Conservation (phyloP, 2,329 filamentous ascomycete species). For the Ceratocystis papillata region DNA sequence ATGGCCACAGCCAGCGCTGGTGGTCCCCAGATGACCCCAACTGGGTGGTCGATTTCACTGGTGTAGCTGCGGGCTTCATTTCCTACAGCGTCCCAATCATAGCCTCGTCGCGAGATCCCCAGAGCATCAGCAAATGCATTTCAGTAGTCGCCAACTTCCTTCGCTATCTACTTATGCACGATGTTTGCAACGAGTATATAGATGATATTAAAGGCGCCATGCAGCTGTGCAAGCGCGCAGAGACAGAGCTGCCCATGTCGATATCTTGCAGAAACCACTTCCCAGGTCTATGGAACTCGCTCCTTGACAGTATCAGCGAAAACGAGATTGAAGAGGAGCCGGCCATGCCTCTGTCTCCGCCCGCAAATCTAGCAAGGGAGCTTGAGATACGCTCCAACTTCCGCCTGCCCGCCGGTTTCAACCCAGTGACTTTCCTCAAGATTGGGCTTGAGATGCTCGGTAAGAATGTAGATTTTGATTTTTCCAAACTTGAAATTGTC, state of each 20-base stretch:
- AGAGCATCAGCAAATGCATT: conserved; percentile 2
- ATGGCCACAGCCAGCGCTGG: conserved; percentile 44
- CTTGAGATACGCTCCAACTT: background rate
- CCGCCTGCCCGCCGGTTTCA: background rate
- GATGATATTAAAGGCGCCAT: conserved; percentile 57
- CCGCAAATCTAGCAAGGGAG: background rate
- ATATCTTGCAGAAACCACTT: conserved; percentile 42
- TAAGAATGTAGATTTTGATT: background rate
- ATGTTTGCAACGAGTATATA: conserved; percentile 72
- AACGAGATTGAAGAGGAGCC: background rate
- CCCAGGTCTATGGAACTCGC: conserved; percentile 67
- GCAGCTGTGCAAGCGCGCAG: conserved; percentile 54
- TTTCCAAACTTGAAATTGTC: conserved; percentile 2
- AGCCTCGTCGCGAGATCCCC: background rate
- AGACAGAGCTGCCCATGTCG: conserved; percentile 54
- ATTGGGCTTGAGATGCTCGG: conserved; percentile 8
- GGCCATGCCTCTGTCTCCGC: background rate
- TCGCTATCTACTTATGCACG: conserved; percentile 73
- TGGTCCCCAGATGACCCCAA: conserved; percentile 34
- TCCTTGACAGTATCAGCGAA: conserved; percentile 42
- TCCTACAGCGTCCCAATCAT: conserved; percentile 38
- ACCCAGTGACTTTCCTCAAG: conserved; percentile 10
- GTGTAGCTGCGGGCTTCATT: conserved; percentile 68
- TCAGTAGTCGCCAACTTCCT: conserved; percentile 74
- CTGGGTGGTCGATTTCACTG: conserved; percentile 73